A percentile compares a stretch with the other conserved stretches of the same genome.
Evolutionary conservation across 2,329 filamentous ascomycete genomes (phyloP).

Genomic region (Cytospora piceae): DNA sequence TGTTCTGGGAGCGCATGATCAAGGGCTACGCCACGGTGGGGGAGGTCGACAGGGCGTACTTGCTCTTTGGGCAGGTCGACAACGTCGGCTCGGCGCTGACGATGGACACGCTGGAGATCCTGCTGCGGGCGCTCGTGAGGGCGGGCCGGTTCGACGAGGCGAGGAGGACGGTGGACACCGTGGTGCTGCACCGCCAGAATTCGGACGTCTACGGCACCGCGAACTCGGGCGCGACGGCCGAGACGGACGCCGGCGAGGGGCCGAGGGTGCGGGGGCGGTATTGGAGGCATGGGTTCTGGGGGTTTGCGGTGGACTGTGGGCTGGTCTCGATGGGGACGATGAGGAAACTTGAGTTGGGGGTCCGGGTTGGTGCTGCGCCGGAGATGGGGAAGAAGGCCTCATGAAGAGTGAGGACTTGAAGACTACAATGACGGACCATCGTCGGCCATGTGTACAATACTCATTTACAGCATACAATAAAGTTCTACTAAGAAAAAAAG

Average conservation of each 20-base stretch:
- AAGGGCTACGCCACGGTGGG: conserved; percentile 65
- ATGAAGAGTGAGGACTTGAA: background rate
- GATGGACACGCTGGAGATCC: conserved; percentile 47
- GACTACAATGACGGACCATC: background rate
- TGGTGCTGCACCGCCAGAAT: conserved; percentile 34
- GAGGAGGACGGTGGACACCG: conserved; percentile 35
- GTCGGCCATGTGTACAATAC: background rate
- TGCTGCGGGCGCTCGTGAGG: conserved; percentile 42
- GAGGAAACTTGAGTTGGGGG: conserved; percentile 6
- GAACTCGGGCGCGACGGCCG: conserved; percentile 30
- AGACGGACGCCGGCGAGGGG: conserved; percentile 20
- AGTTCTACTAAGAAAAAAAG: too few species aligned
- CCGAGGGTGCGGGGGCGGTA: conserved; percentile 37
- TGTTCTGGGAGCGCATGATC: conserved; percentile 73
- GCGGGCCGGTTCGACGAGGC: conserved; percentile 34
- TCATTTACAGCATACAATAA: background rate
- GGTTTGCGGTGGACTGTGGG: conserved; percentile 46
- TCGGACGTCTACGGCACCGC: conserved; percentile 30
- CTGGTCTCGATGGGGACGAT: conserved; percentile 38
- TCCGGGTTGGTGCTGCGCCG: background rate
- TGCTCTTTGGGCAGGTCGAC: conserved; percentile 51
- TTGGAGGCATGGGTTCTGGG: conserved; percentile 57
- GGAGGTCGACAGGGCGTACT: conserved; percentile 53
- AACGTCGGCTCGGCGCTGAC: conserved; percentile 46
- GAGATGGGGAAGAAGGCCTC: background rate